These are phyloP conservation scores for Podaxis sp. DNA, from an alignment of 768 basidiomycete genomes.

Conservation along the genomic window DNA sequence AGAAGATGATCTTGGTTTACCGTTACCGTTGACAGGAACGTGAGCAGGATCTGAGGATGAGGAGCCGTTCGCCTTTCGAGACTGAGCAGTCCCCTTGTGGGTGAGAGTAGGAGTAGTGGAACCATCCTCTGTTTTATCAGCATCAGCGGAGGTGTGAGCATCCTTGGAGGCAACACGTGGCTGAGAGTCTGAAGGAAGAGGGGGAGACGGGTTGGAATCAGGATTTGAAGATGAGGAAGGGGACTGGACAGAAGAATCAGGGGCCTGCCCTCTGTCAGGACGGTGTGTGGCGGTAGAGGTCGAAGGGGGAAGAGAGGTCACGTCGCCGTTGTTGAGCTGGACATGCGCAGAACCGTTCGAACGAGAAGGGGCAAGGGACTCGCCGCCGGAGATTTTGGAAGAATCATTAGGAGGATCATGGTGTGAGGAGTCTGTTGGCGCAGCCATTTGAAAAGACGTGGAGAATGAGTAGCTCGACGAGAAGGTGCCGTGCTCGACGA, in stretches of 20 bases:
- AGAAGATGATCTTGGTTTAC: slow-evolving; percentile 15
- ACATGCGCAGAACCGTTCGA: slow-evolving; percentile 12
- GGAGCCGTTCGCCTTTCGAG: slow-evolving; percentile 17
- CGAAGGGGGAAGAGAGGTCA: not conserved
- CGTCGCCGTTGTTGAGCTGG: slow-evolving; percentile 10
- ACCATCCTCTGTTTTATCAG: slow-evolving; percentile 27
- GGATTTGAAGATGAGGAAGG: slow-evolving; percentile 11
- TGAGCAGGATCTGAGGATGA: slow-evolving; percentile 17
- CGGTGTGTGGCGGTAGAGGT: slow-evolving; percentile 4
- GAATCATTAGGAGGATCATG: not conserved
- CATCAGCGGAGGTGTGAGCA: slow-evolving; percentile 20
- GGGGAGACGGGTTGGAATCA: slow-evolving; percentile 12
- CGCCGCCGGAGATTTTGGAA: not conserved
- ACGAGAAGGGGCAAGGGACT: slow-evolving; percentile 3
- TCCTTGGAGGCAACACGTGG: slow-evolving; percentile 26
- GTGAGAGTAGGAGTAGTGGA: slow-evolving; percentile 26
- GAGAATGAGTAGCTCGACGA: slow-evolving; percentile 11
- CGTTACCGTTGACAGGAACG: slow-evolving; percentile 20
- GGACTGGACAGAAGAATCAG: not conserved
- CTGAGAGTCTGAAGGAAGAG: slow-evolving; percentile 12
- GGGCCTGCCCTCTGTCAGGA: slow-evolving; percentile 14
- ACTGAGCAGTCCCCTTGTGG: slow-evolving; percentile 5
- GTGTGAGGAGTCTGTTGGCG: not conserved
- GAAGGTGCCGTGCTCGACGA: slow-evolving; percentile 14
- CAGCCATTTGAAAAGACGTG: slow-evolving; percentile 6